Conservation (phyloP, 768 basidiomycete genomes). For the Phallus indusiatus region DNA sequence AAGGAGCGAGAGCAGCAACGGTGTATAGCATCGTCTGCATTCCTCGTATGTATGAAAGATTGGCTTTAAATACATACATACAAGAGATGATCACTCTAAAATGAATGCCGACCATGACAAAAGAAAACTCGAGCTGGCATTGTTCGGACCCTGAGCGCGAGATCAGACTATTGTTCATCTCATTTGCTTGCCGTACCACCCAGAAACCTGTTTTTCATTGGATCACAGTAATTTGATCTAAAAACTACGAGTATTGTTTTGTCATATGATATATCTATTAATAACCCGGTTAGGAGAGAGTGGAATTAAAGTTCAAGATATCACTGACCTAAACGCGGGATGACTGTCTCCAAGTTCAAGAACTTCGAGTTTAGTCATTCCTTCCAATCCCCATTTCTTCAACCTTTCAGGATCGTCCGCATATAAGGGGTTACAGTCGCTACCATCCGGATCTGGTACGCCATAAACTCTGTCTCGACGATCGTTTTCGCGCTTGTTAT, state of each 20-base stretch:
- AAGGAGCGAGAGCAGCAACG: not conserved
- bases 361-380: not conserved
- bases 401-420: not conserved
- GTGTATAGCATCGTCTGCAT: not conserved
- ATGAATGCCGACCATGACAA: not conserved
- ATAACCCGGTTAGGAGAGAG: not conserved
- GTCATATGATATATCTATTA: too few relatives aligned
- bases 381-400: conserved; percentile 6
- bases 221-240: too few relatives aligned
- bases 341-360: conserved; percentile 4
- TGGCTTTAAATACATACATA: not conserved
- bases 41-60: not conserved
- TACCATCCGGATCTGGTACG: conserved; percentile 13
- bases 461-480: conserved; percentile 26
- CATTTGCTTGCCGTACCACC: too few relatives aligned
- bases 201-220: too few relatives aligned
- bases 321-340: conserved; percentile 6
- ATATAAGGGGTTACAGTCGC: conserved; percentile 3
- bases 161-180: too few relatives aligned
- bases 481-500: conserved; percentile 24
- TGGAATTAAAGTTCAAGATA: not conserved
- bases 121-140: not conserved
- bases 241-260: too few relatives aligned
- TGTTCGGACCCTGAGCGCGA: not conserved
- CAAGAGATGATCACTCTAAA: not conserved